These are phyloP conservation scores for Hymenoscyphus scutula DNA, from an alignment of 2,329 filamentous ascomycete genomes.

Conservation along the genomic window DNA sequence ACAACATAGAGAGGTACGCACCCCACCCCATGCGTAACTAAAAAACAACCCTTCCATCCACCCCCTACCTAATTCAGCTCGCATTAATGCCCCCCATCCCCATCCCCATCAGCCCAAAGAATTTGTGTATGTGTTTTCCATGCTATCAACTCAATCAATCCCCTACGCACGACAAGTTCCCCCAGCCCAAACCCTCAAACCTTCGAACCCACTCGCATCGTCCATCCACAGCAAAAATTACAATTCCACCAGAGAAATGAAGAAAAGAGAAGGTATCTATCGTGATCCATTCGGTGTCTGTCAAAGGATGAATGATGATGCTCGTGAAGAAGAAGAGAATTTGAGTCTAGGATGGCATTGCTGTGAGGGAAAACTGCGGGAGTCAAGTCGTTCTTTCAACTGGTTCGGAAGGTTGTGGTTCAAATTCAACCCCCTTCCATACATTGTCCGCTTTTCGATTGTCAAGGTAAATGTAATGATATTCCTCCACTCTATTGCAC, in stretches of 20 bases:
- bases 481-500: slow-evolving; percentile 41
- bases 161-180: background rate
- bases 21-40: too few relatives aligned
- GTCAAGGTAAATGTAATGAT: background rate
- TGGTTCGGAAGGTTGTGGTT: background rate
- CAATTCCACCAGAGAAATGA: background rate
- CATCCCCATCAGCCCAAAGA: background rate
- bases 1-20: slow-evolving; percentile 6
- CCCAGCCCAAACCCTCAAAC: background rate
- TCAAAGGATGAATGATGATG: slow-evolving; percentile 3
- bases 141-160: background rate
- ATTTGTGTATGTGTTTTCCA: background rate
- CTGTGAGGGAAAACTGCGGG: background rate
- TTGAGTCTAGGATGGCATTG: background rate
- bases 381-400: background rate
- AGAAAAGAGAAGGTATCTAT: background rate
- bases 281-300: background rate
- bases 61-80: background rate
- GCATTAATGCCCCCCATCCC: background rate
- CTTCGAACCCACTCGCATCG: background rate
- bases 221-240: background rate
- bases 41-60: background rate
- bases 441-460: background rate
- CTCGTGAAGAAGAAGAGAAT: background rate
- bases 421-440: background rate